A percentile compares a stretch with the other conserved stretches of the same genome.
Evolutionary conservation across 768 basidiomycete genomes (phyloP).

Genomic region (Suillus fuscotomentosus): DNA sequence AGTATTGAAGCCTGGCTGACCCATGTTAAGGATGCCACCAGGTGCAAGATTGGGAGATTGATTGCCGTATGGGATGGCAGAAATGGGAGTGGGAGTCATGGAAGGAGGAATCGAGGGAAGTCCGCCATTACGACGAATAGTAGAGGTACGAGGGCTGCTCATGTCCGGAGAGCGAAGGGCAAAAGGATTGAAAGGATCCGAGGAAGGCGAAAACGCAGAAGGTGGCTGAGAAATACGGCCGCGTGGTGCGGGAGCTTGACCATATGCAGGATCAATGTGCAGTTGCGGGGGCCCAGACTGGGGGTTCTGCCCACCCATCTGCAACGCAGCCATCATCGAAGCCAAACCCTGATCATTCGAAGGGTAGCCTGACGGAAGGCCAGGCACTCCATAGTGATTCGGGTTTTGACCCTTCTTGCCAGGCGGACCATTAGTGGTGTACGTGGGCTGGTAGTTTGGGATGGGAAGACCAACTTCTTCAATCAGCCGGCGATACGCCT

Average conservation of each 20-base stretch:
- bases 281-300: slow-evolving; percentile 76
- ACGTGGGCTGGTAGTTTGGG: slow-evolving; percentile 82
- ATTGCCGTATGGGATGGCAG: slow-evolving; percentile 48
- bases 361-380: slow-evolving; percentile 76
- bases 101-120: slow-evolving; percentile 29
- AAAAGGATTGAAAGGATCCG: slow-evolving; percentile 61
- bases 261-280: slow-evolving; percentile 67
- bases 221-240: slow-evolving; percentile 44
- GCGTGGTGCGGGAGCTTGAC: slow-evolving; percentile 42
- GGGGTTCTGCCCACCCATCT: slow-evolving; percentile 87
- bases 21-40: slow-evolving; percentile 59
- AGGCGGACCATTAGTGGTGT: slow-evolving; percentile 58
- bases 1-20: slow-evolving; percentile 60
- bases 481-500: slow-evolving; percentile 89
- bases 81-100: slow-evolving; percentile 26
- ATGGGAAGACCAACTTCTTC: slow-evolving; percentile 94
- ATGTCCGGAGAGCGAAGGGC: slow-evolving; percentile 49
- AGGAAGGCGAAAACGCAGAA: slow-evolving; percentile 48
- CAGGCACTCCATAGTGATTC: slow-evolving; percentile 64
- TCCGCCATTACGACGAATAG: slow-evolving; percentile 48
- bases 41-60: slow-evolving; percentile 61
- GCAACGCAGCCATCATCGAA: slow-evolving; percentile 90
- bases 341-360: slow-evolving; percentile 83
- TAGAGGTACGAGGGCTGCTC: slow-evolving; percentile 44
- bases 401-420: slow-evolving; percentile 58